Percentiles rank a stretch among this genome's conserved stretches.
phyloP scores from a whole-genome alignment of 257 asterid genomes.

The Echites panduratus region DNA sequence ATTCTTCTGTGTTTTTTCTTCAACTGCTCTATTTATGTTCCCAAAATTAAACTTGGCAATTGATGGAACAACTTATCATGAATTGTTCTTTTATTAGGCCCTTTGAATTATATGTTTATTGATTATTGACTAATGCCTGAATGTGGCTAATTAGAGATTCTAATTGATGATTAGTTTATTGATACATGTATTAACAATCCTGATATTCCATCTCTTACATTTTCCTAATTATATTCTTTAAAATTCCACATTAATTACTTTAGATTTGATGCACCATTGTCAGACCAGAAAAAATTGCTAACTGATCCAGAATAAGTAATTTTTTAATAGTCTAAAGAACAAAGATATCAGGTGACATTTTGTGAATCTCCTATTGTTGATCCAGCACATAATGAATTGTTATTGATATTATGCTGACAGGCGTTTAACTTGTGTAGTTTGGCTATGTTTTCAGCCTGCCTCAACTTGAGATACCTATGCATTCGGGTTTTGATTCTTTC shows the following conservation, averaged over 20 bases:
- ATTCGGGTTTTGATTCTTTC: neutral
- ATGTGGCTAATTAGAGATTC: neutral
- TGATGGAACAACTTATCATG: neutral
- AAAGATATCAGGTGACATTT: neutral
- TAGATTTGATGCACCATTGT: neutral
- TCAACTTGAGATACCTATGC: neutral
- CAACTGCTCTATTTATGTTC: neutral
- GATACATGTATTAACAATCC: neutral
- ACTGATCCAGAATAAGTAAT: neutral
- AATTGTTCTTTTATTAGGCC: no score
- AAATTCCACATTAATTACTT: neutral
- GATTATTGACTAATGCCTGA: neutral
- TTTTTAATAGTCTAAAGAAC: neutral
- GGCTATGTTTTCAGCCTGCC: neutral
- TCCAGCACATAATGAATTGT: neutral
- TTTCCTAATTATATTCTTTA: neutral
- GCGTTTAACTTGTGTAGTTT: neutral
- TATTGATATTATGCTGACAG: neutral
- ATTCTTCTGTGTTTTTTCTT: conserved; percentile 1
- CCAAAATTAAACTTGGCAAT: neutral
- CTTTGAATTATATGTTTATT: neutral
- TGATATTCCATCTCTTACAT: neutral
- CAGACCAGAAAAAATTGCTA: neutral
- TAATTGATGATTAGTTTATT: neutral
- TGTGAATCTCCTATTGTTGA: no score